Evolutionary conservation across 768 basidiomycete species (phyloP).

Genomic region (Lactarius hatsudake): DNA sequence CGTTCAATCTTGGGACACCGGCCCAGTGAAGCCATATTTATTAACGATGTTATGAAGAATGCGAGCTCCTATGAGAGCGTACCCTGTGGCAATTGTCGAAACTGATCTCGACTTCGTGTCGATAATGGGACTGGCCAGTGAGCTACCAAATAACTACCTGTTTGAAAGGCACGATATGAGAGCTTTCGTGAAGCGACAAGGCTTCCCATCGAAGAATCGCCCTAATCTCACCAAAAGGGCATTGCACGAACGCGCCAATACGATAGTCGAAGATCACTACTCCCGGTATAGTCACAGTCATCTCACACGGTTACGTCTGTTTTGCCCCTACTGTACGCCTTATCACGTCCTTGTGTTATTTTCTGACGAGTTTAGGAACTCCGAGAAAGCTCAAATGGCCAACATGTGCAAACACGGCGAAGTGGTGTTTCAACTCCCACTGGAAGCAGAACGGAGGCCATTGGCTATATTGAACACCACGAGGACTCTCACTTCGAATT

Average conservation of each 20-base stretch:
- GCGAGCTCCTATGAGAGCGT: slow-evolving; percentile 1
- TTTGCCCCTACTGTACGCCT: background rate
- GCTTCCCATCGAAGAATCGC: slow-evolving; percentile 22
- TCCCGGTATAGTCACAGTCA: slow-evolving; percentile 23
- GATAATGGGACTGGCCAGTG: slow-evolving; percentile 58
- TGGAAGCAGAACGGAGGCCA: background rate
- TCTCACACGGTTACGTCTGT: slow-evolving; percentile 19
- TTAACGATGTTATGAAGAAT: too few species aligned
- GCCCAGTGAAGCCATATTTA: background rate
- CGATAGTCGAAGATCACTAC: slow-evolving; percentile 27
- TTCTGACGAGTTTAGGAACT: background rate
- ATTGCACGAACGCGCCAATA: slow-evolving; percentile 23
- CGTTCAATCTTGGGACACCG: slow-evolving; percentile 30
- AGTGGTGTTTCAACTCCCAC: background rate
- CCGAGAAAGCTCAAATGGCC: background rate
- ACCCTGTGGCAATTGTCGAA: slow-evolving; percentile 42
- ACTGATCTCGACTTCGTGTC: slow-evolving; percentile 33
- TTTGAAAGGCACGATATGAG: slow-evolving; percentile 37
- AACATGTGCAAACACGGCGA: background rate
- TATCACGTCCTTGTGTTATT: background rate
- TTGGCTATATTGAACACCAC: background rate
- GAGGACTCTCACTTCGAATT: background rate
- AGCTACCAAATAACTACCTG: slow-evolving; percentile 62
- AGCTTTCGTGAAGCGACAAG: slow-evolving; percentile 24
- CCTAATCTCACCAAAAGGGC: slow-evolving; percentile 25